Base-by-base conservation (phyloP, 495 filamentous ascomycete genomes). In the Durotheca rogersii region DNA sequence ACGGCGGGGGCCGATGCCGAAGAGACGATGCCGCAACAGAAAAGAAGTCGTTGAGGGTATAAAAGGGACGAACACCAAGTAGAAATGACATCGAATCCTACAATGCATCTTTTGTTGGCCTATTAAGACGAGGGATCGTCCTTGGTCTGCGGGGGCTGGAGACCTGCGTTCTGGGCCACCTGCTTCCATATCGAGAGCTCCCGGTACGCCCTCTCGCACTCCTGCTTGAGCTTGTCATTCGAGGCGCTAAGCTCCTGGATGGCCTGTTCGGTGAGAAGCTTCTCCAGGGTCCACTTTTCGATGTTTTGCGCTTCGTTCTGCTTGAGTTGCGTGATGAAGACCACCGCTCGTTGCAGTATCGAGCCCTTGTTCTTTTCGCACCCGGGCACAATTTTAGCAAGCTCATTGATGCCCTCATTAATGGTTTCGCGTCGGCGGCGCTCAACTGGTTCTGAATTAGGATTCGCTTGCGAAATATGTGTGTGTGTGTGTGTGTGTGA, bases 291-390 rank as follows among this genome's bases (percentile, higher is more conserved):
- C 87, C 93, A 98, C 66, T 95, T 94, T 67, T 96, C 90, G 47
- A 90, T 89, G 65, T 95, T 96, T 41, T 86, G 82, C 14, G 85
- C 82, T 72, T 96, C 94, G 56, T 96, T 94, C 58, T 95, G 90
- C 64, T 94, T 95, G 12, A 98, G 76, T 63, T 96, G 89, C 6
- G 81, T 86, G 66, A 98, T 98, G 71, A 94, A 97, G 51, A 88
- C 79, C 15, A 96, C 92, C 1, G 93, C 92, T 6, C 93, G 87
- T 62, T 95, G 90, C 27, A 98, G 74, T 46, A 98, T 96, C 1
- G 90, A 93, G 3, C 93, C 93, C 69, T 98, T 98, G 72, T 98
- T 98, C 78, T 97, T 98, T 69, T 98, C 93, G 62, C 93, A 98
- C 27, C 90, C 90, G 2, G 93, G 93, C 0, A 98, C 93, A 43